Conservation (phyloP, 2,329 filamentous ascomycete genomes). For the Geosmithia morbida region DNA sequence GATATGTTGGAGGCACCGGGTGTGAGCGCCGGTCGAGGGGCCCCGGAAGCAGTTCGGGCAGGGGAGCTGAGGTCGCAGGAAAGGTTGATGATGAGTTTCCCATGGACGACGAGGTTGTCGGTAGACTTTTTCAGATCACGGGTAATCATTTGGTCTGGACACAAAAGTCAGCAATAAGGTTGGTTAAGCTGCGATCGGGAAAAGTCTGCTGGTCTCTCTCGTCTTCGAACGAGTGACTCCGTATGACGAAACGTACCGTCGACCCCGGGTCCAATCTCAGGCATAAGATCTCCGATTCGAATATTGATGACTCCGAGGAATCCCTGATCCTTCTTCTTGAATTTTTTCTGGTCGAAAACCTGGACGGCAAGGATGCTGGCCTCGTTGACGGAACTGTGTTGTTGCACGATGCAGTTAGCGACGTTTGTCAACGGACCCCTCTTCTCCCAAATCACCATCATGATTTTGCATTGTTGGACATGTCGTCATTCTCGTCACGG, state of each 20-base stretch:
- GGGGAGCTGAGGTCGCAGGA: conserved; percentile 77
- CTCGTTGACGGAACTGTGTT: conserved; percentile 70
- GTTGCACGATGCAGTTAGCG: neutral
- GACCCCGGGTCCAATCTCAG: conserved; percentile 69
- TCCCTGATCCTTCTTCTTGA: conserved; percentile 99
- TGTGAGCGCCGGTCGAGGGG: conserved; percentile 27
- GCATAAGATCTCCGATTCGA: conserved; percentile 80
- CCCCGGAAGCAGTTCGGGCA: conserved; percentile 34
- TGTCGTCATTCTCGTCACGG: neutral
- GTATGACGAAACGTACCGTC: conserved; percentile 53
- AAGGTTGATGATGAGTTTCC: conserved; percentile 91
- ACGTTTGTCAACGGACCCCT: neutral
- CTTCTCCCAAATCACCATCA: neutral
- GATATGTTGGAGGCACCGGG: conserved; percentile 29
- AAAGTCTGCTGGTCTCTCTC: conserved; percentile 18
- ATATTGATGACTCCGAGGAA: conserved; percentile 98
- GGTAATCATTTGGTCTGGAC: conserved; percentile 93
- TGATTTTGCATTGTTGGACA: neutral
- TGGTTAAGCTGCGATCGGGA: neutral
- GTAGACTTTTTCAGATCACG: conserved; percentile 95
- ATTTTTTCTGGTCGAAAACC: conserved; percentile 99
- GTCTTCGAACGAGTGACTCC: conserved; percentile 1
- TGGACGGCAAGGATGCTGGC: conserved; percentile 95
- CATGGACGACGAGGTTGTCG: conserved; percentile 94
- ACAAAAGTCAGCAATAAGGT: neutral